A percentile compares a stretch with the other conserved stretches of the same genome.
Conservation (phyloP, 371 early-diverging fungal genomes). For the Batkoa obscura region DNA sequence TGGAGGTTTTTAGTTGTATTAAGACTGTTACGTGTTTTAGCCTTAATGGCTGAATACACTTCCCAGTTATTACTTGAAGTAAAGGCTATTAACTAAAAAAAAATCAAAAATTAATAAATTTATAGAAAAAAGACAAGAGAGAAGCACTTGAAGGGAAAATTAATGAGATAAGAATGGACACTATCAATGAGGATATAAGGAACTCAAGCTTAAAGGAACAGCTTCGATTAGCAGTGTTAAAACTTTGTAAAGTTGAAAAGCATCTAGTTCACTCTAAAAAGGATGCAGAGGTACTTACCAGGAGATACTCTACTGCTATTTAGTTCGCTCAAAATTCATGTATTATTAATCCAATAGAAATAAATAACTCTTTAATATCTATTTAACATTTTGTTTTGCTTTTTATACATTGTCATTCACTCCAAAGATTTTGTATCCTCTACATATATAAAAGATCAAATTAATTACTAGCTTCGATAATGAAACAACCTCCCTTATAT, state of each 20-base stretch:
- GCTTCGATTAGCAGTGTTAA: not conserved
- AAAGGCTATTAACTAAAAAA: no score
- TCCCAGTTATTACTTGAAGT: not conserved
- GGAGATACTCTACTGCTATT: not conserved
- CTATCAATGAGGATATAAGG: not conserved
- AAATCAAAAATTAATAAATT: not conserved
- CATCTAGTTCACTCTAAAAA: not conserved
- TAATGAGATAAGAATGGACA: not conserved
- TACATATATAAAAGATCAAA: no score
- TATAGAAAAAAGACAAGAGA: not conserved
- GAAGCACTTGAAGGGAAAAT: not conserved
- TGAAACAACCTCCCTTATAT: no score
- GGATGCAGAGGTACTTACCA: not conserved
- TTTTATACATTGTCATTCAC: no score
- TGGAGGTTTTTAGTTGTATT: not conserved
- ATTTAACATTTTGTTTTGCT: no score
- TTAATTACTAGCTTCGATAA: no score
- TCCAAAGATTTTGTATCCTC: no score
- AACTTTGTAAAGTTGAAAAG: not conserved
- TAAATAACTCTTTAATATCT: no score
- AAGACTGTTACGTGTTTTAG: not conserved
- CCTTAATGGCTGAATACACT: not conserved
- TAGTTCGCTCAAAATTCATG: not conserved
- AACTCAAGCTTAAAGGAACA: not conserved
- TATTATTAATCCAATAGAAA: not conserved